phyloP scores from a whole-genome alignment of 768 basidiomycete genomes.

The Tricholoma sp. region DNA sequence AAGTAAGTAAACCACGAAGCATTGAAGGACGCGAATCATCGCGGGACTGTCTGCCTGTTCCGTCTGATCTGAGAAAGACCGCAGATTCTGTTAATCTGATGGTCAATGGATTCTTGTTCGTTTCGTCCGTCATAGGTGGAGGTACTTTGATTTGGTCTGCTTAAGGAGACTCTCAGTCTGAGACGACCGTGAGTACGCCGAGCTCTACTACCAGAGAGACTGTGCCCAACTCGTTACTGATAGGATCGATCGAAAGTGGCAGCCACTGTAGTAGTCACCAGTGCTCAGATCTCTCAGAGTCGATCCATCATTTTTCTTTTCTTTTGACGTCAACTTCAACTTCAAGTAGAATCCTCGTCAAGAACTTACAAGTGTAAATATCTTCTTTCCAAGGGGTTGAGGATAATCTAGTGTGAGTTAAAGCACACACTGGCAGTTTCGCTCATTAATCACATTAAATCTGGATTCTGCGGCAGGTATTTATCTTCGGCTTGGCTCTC shows the following conservation, averaged over 20 bases:
- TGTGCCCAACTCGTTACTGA: too few species aligned
- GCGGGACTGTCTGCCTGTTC: constrained; percentile 26
- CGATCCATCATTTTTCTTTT: too few species aligned
- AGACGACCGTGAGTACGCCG: too few species aligned
- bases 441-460: neutral
- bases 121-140: constrained; percentile 12
- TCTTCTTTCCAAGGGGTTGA: neutral
- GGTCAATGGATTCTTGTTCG: constrained; percentile 38
- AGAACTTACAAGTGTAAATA: too few species aligned
- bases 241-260: too few species aligned
- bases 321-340: neutral
- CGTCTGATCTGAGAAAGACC: constrained; percentile 58
- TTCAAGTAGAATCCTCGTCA: neutral
- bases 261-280: too few species aligned
- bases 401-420: neutral
- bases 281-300: too few species aligned
- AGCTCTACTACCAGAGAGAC: too few species aligned
- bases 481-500: too few species aligned
- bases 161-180: neutral
- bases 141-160: neutral
- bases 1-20: constrained; percentile 58
- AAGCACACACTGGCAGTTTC: too few species aligned
- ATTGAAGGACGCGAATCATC: constrained; percentile 40
- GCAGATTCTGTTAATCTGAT: constrained; percentile 71
- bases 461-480: neutral